Conservation (phyloP, 352 stramenopile genomes). For the Thraustotheca clavata region DNA sequence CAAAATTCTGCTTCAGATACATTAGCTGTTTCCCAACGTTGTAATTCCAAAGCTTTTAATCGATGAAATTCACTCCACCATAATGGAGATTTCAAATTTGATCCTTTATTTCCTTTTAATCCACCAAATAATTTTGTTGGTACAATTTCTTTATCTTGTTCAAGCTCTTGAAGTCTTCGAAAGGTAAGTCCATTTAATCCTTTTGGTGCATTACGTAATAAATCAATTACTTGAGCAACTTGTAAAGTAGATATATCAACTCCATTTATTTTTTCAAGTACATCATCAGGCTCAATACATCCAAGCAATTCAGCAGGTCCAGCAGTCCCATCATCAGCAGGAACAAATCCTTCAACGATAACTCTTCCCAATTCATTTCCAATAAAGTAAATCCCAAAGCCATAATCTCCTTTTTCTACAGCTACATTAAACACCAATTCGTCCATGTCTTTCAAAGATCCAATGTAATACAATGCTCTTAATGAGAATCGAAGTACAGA, state of each 20-base stretch:
- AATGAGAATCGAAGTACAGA: conserved; percentile 8
- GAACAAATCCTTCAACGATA: conserved; percentile 17
- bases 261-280: conserved; percentile 17
- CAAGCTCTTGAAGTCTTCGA: neutral
- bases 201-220: neutral
- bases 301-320: conserved; percentile 7
- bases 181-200: conserved; percentile 14
- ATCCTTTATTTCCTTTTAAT: neutral
- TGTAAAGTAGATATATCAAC: neutral
- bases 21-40: neutral
- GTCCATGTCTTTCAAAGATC: conserved; percentile 11
- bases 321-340: neutral
- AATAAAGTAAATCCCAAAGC: conserved; percentile 21
- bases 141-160: neutral
- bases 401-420: conserved; percentile 14
- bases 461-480: neutral
- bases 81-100: neutral
- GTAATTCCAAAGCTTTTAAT: neutral
- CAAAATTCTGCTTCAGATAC: conserved; percentile 13
- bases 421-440: neutral
- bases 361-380: neutral
- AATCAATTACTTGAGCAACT: neutral
- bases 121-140: neutral
- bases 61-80: conserved; percentile 19
- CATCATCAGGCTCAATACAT: conserved; percentile 2